These are phyloP conservation scores for Scleroderma citrinum DNA, from an alignment of 768 basidiomycete species.

Conservation along the genomic window DNA sequence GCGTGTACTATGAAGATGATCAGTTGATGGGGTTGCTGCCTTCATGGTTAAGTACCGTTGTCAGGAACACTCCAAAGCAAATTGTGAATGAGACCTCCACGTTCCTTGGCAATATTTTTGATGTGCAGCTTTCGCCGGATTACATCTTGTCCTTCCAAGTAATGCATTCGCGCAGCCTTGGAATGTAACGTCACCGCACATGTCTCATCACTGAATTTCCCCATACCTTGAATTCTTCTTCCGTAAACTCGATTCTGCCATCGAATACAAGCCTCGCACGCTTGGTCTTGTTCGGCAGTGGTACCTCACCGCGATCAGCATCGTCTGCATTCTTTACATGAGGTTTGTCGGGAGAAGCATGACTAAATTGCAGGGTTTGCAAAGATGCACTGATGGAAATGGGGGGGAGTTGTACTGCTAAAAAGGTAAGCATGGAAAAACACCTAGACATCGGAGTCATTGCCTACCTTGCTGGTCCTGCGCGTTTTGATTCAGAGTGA, in stretches of 20 bases:
- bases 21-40: conserved; percentile 1
- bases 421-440: background rate
- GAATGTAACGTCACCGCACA: background rate
- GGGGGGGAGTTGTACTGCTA: background rate
- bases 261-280: conserved; percentile 56
- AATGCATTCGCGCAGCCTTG: conserved; percentile 59
- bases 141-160: conserved; percentile 54
- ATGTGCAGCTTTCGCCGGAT: conserved; percentile 45
- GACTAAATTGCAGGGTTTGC: background rate
- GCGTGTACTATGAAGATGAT: conserved; percentile 49
- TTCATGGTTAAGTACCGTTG: conserved; percentile 39
- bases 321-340: background rate
- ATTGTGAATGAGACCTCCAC: conserved; percentile 48
- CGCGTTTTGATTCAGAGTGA: background rate
- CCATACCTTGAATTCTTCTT: conserved; percentile 70
- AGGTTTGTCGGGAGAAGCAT: conserved; percentile 3
- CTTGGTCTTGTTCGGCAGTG: conserved; percentile 38
- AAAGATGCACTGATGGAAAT: background rate
- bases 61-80: conserved; percentile 63
- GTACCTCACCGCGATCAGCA: background rate
- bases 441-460: background rate
- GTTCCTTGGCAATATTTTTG: conserved; percentile 54
- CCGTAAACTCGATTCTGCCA: conserved; percentile 71
- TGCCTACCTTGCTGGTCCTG: conserved; percentile 6
- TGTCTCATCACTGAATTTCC: background rate